Base-by-base conservation (phyloP, 139 green algal genomes). In the Micractinium conductrix region DNA sequence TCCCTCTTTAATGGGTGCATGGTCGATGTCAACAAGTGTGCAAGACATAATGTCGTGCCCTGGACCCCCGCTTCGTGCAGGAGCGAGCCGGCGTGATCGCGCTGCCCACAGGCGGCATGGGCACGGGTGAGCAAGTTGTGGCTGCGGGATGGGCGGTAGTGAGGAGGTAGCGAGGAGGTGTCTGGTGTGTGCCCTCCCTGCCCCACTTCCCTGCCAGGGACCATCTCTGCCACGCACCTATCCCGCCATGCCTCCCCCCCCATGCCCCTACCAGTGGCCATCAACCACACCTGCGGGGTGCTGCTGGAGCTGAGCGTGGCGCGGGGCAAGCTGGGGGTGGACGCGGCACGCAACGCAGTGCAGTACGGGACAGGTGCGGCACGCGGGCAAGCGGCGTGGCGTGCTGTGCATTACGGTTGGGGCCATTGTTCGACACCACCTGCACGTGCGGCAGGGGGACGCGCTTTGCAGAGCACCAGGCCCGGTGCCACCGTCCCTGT, bases 21-120 rank as follows among this genome's bases (percentile, higher is more conserved):
- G 63, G 63, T 14, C n/a, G 26, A n/a, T n/a, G n/a, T n/a, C n/a
- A n/a, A n/a, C n/a, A n/a, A n/a, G n/a, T n/a, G n/a, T n/a, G n/a
- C n/a, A n/a, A n/a, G n/a, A n/a, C n/a, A n/a, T n/a, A n/a, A n/a
- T 22, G 17, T 63, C 12, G 12, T 19, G 10, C 17, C 30, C 55
- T 19, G 21, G 6, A 28, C 58, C 58, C 58, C 58, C 33, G 4
- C 53, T 24, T 35, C 28, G 42, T 43, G 74, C 74, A 80, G 48
- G 53, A 74, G 60, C n/a, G n/a, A n/a, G 53, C 60, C 16, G 78
- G 74, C 60, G 35, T 83, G 7, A 83, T 83, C 26, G 38, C 78
- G 0, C 40, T 67, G 28, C 53, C 78, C 12, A 43, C 60, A 5
- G 62, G 53, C 78, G 45, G 40, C 78, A 28, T 63, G 28, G 78